phyloP scores from a whole-genome alignment of 2,329 filamentous ascomycete species.

The Neofusicoccum parvum region DNA sequence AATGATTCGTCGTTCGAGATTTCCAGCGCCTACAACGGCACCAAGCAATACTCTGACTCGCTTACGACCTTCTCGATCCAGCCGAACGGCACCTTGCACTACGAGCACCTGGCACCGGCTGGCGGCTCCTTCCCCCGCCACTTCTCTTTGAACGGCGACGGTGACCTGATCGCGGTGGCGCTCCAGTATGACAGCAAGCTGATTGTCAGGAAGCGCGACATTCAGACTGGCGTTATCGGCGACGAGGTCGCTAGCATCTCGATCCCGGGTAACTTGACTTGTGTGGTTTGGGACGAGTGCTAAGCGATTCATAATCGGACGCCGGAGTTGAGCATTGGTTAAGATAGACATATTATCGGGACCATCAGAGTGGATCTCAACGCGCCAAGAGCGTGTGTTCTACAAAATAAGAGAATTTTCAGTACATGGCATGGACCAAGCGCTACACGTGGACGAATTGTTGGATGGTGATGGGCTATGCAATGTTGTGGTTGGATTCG shows the following conservation, averaged over 20 bases:
- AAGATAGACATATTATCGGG: neutral
- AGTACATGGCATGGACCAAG: neutral
- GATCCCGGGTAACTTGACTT: conserved; percentile 35
- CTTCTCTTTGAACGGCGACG: conserved; percentile 66
- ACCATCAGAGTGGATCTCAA: neutral
- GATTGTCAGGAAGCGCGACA: conserved; percentile 63
- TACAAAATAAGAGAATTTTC: neutral
- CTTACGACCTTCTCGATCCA: conserved; percentile 65
- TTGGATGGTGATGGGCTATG: neutral
- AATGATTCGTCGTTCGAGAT: conserved; percentile 58
- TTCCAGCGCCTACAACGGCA: conserved; percentile 50
- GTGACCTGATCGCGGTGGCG: conserved; percentile 65
- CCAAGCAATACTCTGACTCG: conserved; percentile 53
- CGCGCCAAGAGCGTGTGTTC: neutral
- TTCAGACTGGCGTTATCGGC: conserved; percentile 61
- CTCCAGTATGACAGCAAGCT: conserved; percentile 64
- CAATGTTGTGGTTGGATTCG: neutral
- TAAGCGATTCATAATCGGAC: neutral
- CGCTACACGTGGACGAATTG: neutral
- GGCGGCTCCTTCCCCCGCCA: conserved; percentile 69
- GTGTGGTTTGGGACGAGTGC: conserved; percentile 34
- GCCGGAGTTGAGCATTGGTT: neutral
- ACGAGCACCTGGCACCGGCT: conserved; percentile 61
- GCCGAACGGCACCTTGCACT: conserved; percentile 57
- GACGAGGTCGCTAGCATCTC: conserved; percentile 40